phyloP scores from a whole-genome alignment of 1,284 basidiomycete genomes.

The Ustilago vetiveriae region DNA sequence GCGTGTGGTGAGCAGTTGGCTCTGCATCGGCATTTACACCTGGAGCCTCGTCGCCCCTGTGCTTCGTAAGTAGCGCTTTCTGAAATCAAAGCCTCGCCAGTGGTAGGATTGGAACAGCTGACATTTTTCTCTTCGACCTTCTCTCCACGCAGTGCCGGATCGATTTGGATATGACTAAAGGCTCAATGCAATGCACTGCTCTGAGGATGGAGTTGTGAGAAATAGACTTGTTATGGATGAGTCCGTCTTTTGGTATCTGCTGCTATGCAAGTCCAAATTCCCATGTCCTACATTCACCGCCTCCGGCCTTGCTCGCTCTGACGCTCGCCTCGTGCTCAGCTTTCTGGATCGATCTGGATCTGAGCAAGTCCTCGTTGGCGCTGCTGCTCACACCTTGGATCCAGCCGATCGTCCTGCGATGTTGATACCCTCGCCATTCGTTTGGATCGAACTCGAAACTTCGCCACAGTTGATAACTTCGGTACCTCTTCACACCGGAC shows the following conservation, averaged over 20 bases:
- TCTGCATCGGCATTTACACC: slow-evolving; percentile 55
- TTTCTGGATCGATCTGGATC: slow-evolving; percentile 15
- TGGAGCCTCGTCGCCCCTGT: slow-evolving; percentile 78
- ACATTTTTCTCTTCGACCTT: slow-evolving; percentile 2
- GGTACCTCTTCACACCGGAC: slow-evolving; percentile 73
- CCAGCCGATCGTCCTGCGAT: slow-evolving; percentile 87
- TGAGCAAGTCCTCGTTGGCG: slow-evolving; percentile 55
- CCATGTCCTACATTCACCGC: slow-evolving; percentile 61
- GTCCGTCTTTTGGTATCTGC: no score
- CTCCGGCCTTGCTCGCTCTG: slow-evolving; percentile 46
- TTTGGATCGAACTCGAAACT: slow-evolving; percentile 82
- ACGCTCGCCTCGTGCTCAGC: slow-evolving; percentile 1
- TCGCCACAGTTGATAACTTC: slow-evolving; percentile 75
- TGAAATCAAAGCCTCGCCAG: no score
- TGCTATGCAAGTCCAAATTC: slow-evolving; percentile 56
- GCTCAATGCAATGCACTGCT: no score
- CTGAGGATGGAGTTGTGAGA: no score
- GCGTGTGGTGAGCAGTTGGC: slow-evolving; percentile 87
- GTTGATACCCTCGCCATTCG: slow-evolving; percentile 84
- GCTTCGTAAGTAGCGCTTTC: slow-evolving; percentile 75
- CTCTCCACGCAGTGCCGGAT: slow-evolving; percentile 43
- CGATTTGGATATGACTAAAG: slow-evolving; percentile 56
- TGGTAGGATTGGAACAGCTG: slow-evolving; percentile 2
- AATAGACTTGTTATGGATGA: no score
- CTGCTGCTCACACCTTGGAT: slow-evolving; percentile 65